These are phyloP conservation scores for Aspergillus sp. DNA, from an alignment of 2,329 filamentous ascomycete species.

Conservation along the genomic window DNA sequence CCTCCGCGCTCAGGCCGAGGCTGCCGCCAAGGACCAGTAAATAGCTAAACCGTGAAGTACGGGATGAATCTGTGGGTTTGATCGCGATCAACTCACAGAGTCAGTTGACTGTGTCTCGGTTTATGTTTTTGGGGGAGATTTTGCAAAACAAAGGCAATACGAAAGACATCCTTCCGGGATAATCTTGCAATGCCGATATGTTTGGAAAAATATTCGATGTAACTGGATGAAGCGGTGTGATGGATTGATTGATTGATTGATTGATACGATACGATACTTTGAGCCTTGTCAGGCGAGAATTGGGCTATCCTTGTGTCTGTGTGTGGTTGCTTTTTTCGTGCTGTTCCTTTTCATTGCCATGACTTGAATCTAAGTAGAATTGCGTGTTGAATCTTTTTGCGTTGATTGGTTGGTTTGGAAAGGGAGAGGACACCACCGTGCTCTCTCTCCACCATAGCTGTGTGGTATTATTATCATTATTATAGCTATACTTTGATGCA, in stretches of 20 bases:
- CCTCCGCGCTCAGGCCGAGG: conserved; percentile 84
- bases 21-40: conserved; percentile 62
- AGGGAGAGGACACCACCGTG: too few relatives aligned
- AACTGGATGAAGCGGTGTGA: background rate
- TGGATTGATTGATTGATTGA: too few relatives aligned
- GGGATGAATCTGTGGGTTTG: conserved; percentile 9
- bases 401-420: background rate
- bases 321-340: conserved; percentile 6
- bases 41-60: conserved; percentile 16
- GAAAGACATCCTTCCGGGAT: background rate
- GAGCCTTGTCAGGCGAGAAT: conserved; percentile 4
- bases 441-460: background rate
- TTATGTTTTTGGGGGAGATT: conserved; percentile 7
- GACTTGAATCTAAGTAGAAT: conserved; percentile 17
- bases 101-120: background rate
- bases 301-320: conserved; percentile 6
- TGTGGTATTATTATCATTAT: background rate
- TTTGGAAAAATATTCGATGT: background rate
- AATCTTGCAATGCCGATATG: background rate
- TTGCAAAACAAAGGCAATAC: conserved; percentile 3
- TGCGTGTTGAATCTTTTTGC: conserved; percentile 7
- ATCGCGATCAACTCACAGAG: conserved; percentile 6
- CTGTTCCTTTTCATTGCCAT: conserved; percentile 14
- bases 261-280: background rate
- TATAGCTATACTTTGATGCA: conserved; percentile 23